Percentiles rank a stretch among this genome's conserved stretches.
phyloP scores from a whole-genome alignment of 805 yeast genomes.

The Pichia cabralensis region DNA sequence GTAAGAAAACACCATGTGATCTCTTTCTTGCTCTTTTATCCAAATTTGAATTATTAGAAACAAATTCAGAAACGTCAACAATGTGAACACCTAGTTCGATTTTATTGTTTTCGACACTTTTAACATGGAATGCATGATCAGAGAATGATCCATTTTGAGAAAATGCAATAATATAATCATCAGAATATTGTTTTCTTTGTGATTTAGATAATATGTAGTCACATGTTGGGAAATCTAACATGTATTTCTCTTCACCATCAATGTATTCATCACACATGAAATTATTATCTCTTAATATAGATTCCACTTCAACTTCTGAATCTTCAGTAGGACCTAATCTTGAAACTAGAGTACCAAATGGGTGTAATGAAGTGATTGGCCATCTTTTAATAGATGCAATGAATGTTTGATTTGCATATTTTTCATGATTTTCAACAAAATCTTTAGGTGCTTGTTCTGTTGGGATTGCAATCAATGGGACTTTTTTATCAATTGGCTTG shows the following conservation, averaged over 20 bases:
- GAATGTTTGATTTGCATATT: constrained; percentile 70
- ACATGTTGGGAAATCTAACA: constrained; percentile 31
- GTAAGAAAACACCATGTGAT: constrained; percentile 79
- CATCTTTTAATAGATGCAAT: constrained; percentile 96
- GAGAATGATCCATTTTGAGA: constrained; percentile 47
- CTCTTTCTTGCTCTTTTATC: constrained; percentile 89
- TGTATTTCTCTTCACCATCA: constrained; percentile 27
- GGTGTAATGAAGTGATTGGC: constrained; percentile 98
- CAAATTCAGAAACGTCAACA: constrained; percentile 64
- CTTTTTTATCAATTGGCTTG: constrained; percentile 96
- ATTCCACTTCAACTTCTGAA: constrained; percentile 69
- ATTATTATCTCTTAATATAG: constrained; percentile 81
- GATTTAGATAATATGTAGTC: constrained; percentile 24
- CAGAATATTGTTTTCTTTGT: constrained; percentile 41
- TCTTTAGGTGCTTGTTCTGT: constrained; percentile 97
- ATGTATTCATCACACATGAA: constrained; percentile 73
- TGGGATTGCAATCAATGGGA: constrained; percentile 95
- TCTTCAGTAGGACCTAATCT: constrained; percentile 78
- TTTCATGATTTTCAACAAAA: constrained; percentile 85
- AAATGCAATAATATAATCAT: constrained; percentile 57
- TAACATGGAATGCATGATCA: constrained; percentile 81
- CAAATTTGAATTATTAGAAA: constrained; percentile 63
- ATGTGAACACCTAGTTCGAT: constrained; percentile 82
- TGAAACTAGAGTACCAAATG: constrained; percentile 88
- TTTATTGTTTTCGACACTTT: constrained; percentile 44